These are phyloP conservation scores for Saksenaea oblongispora DNA, from an alignment of 371 early-diverging fungal genomes.

Conservation along the genomic window DNA sequence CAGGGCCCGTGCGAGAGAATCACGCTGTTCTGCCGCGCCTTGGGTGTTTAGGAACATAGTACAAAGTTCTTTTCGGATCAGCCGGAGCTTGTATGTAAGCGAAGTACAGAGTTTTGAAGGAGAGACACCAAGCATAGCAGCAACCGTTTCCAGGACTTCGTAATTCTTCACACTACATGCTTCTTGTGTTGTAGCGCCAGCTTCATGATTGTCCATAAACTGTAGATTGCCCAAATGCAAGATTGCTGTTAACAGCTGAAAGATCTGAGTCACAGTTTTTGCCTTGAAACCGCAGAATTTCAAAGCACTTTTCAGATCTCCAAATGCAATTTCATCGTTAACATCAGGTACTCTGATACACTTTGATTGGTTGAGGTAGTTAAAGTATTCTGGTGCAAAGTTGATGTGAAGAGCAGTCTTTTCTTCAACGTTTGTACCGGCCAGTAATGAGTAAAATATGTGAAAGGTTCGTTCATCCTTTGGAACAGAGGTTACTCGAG, in stretches of 20 bases:
- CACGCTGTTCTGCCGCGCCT: slow-evolving; percentile 61
- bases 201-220: slow-evolving; percentile 59
- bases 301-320: slow-evolving; percentile 69
- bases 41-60: slow-evolving; percentile 76
- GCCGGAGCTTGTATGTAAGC: slow-evolving; percentile 59
- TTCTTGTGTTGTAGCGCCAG: slow-evolving; percentile 50
- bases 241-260: slow-evolving; percentile 69
- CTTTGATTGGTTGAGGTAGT: slow-evolving; percentile 48
- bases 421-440: slow-evolving; percentile 59
- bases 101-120: slow-evolving; percentile 57
- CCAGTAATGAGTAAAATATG: slow-evolving; percentile 80
- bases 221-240: slow-evolving; percentile 73
- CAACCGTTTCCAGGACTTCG: slow-evolving; percentile 68
- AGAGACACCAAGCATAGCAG: slow-evolving; percentile 78
- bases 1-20: slow-evolving; percentile 68
- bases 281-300: slow-evolving; percentile 73
- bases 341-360: slow-evolving; percentile 35
- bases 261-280: slow-evolving; percentile 68
- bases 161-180: slow-evolving; percentile 51
- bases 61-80: slow-evolving; percentile 70
- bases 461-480: slow-evolving; percentile 74
- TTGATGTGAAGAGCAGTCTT: slow-evolving; percentile 58
- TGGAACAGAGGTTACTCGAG: slow-evolving; percentile 63
- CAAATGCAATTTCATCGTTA: slow-evolving; percentile 38
- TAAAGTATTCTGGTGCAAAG: slow-evolving; percentile 50